A percentile compares a stretch with the other conserved stretches of the same genome.
phyloP scores from a whole-genome alignment of 139 green algal species.

The Axilococcus clingmanii region DNA sequence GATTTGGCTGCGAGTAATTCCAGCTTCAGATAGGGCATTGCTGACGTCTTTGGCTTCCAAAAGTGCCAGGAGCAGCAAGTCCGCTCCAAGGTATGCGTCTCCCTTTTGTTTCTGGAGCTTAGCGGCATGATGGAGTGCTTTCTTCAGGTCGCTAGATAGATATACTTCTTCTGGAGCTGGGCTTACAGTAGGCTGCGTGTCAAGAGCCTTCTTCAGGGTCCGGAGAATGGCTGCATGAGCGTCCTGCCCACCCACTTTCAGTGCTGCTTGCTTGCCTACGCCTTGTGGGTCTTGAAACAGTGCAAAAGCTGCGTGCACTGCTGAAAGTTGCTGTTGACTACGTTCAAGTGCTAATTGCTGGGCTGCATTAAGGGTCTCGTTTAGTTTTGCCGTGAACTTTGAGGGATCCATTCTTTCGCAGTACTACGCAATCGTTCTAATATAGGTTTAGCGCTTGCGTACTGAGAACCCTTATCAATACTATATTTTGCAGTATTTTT shows the following conservation, averaged over 20 bases:
- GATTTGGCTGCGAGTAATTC: conserved; percentile 46
- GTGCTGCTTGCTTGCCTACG: conserved; percentile 20
- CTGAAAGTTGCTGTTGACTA: conserved; percentile 40
- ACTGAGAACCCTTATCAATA: neutral
- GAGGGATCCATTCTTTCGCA: conserved; percentile 34
- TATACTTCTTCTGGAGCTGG: conserved; percentile 41
- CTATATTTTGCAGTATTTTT: neutral
- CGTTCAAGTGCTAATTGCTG: conserved; percentile 48
- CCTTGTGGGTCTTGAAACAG: conserved; percentile 64
- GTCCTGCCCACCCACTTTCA: conserved; percentile 33
- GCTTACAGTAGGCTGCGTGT: conserved; percentile 46
- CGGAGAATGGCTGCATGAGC: conserved; percentile 26
- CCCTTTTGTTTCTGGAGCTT: conserved; percentile 60
- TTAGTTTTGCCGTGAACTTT: conserved; percentile 49
- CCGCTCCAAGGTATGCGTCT: conserved; percentile 65
- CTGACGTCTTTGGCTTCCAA: conserved; percentile 35
- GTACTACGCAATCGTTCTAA: neutral
- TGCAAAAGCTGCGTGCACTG: conserved; percentile 52
- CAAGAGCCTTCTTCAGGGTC: conserved; percentile 43
- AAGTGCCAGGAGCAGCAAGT: conserved; percentile 60
- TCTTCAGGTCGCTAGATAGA: conserved; percentile 23
- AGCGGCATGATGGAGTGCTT: conserved; percentile 36
- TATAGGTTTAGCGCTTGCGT: neutral
- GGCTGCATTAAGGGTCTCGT: conserved; percentile 27
- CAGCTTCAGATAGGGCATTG: conserved; percentile 38